These are phyloP conservation scores for Plantago major DNA, from an alignment of 257 asterid species.

Conservation along the genomic window DNA sequence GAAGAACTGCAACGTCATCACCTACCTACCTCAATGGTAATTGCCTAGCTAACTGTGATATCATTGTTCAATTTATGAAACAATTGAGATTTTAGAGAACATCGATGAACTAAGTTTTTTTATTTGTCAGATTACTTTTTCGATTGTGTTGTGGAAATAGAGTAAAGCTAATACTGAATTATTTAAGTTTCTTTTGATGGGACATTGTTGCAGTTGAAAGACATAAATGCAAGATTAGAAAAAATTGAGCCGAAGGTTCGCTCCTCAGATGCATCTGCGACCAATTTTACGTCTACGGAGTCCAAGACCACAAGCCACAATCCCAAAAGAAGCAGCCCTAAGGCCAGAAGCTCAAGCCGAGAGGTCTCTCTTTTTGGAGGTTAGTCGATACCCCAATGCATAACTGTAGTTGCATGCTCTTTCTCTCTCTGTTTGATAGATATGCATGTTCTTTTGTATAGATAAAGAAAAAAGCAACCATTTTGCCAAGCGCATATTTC, in stretches of 20 bases:
- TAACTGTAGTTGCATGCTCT: neutral
- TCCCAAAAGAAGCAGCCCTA: conserved; percentile 85
- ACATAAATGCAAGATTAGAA: conserved; percentile 85
- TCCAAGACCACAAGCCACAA: conserved; percentile 45
- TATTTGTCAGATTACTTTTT: conserved; percentile 10
- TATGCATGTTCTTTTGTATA: conserved; percentile 8
- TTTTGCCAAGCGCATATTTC: too few relatives aligned
- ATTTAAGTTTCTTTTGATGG: conserved; percentile 26
- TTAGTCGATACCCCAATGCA: conserved; percentile 31
- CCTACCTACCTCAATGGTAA: conserved; percentile 77
- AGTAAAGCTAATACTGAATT: conserved; percentile 17
- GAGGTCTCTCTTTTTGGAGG: conserved; percentile 98
- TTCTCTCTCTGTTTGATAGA: neutral
- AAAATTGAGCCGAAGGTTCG: conserved; percentile 81
- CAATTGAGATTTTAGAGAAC: conserved; percentile 10
- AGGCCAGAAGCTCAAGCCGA: conserved; percentile 68
- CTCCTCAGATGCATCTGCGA: conserved; percentile 59
- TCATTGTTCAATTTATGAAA: conserved; percentile 13
- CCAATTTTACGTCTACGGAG: conserved; percentile 55
- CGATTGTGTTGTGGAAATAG: conserved; percentile 5
- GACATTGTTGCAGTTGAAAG: conserved; percentile 64
- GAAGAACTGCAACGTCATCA: conserved; percentile 90
- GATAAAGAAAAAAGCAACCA: too few relatives aligned
- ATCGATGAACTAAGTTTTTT: conserved; percentile 2
- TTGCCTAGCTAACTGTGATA: conserved; percentile 9